Evolutionary conservation across 805 yeast species (phyloP).

Genomic region (Nadsonia fulvescens): DNA sequence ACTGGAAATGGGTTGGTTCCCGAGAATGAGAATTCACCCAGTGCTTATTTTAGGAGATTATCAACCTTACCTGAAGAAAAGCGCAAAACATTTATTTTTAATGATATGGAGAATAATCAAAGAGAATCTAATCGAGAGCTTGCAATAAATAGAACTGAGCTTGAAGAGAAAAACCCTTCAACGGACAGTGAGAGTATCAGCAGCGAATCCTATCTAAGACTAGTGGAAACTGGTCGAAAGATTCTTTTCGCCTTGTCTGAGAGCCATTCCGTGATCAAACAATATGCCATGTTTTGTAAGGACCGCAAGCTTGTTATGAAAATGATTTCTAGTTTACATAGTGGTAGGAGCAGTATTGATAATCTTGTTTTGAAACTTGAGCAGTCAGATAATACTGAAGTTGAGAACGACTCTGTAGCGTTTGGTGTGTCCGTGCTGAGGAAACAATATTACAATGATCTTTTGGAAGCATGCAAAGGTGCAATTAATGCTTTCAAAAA

Average conservation of each 20-base stretch:
- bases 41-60: slow-evolving; percentile 44
- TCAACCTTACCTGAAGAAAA: slow-evolving; percentile 42
- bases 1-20: too few species aligned
- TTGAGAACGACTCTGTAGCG: slow-evolving; percentile 1
- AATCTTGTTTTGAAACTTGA: too few species aligned
- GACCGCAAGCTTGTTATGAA: slow-evolving; percentile 17
- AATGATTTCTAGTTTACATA: too few species aligned
- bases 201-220: slow-evolving; percentile 9
- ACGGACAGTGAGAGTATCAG: slow-evolving; percentile 10
- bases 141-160: slow-evolving; percentile 7
- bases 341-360: too few species aligned
- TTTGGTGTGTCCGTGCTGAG: slow-evolving; percentile 16
- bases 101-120: too few species aligned
- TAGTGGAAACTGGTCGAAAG: slow-evolving; percentile 37
- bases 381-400: slow-evolving; percentile 4
- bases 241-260: slow-evolving; percentile 45
- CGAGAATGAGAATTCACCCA: slow-evolving; percentile 9
- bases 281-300: slow-evolving; percentile 38
- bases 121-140: too few species aligned
- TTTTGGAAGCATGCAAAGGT: slow-evolving; percentile 38
- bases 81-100: slow-evolving; percentile 12
- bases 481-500: too few species aligned
- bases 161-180: slow-evolving; percentile 9
- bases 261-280: slow-evolving; percentile 38
- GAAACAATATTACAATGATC: slow-evolving; percentile 22